Evolutionary conservation across 441 rosid species (phyloP).

Genomic region (Gossypium trilobum): DNA sequence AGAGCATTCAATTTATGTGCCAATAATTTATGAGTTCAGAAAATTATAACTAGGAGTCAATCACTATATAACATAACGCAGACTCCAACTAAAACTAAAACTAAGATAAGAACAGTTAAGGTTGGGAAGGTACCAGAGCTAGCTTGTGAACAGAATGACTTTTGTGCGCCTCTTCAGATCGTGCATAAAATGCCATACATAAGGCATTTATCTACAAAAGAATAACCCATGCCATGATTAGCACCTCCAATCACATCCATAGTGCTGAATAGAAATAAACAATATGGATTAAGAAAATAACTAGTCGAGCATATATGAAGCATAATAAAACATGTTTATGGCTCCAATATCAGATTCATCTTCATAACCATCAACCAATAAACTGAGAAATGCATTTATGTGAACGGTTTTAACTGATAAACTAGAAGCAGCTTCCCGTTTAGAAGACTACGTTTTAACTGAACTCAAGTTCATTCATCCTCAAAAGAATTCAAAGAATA

Average conservation of each 20-base stretch:
- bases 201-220: conserved; percentile 70
- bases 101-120: background rate
- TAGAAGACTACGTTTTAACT: background rate
- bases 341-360: conserved; percentile 4
- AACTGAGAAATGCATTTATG: background rate
- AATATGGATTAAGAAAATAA: background rate
- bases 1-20: conserved; percentile 3
- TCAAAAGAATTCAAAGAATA: background rate
- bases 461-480: background rate
- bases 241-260: background rate
- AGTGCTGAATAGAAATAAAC: background rate
- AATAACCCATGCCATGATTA: conserved; percentile 6
- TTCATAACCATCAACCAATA: background rate
- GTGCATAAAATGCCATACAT: conserved; percentile 92
- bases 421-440: background rate
- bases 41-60: conserved; percentile 7
- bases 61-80: background rate
- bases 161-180: conserved; percentile 89
- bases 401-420: background rate
- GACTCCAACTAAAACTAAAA: background rate
- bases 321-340: background rate
- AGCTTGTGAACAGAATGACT: conserved; percentile 93
- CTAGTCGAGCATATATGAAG: background rate
- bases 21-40: conserved; percentile 16
- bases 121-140: conserved; percentile 52